Base-by-base conservation (phyloP, 116 monocot species). In the Dioscorea cayenensis region DNA sequence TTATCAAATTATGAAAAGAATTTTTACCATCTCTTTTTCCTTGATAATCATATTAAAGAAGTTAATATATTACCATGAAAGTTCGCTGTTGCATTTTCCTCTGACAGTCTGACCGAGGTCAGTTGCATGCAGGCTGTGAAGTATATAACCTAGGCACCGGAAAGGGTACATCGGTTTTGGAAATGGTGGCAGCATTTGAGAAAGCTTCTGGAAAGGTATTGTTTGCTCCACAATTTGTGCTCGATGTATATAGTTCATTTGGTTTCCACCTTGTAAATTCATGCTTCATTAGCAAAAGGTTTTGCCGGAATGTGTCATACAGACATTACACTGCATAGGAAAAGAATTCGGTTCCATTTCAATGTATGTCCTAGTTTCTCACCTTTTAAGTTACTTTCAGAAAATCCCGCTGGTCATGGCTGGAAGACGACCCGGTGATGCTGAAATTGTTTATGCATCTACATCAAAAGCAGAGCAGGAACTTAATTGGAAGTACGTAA, bases 131-230 rank as follows among this genome's bases (percentile, higher is more conserved):
- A 95, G 95, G 91, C 19, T 95, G 96, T 81, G 93, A 92, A 79
- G 93, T 85, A 14, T 92, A 92, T 72, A 97, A 97, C 69, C 72
- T 97, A 36, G 96, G 92, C 25, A 97, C 96, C 12, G 96, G 96
- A 60, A 97, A 88, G 77, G 96, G 96, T 55, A 90, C 96, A 66
- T 90, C 96, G 51, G 96, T 97, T 10, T 60, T 97, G 73, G 92
- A 97, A 83, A 92, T 97, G 84, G 96, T 97, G 28, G 27, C 83
- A 61, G 90, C 96, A 64, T 97, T 97, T 84, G 96, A 97, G 86
- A 90, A 92, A 65, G 93, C 86, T 16, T 97, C 96, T 75, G 93
- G 96, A 67, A 92, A 97, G 92, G 96, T 97, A 79, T 19, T 5
- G 23, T 14, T 69, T 5, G 29, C 60, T 68, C 43, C 19, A 51